Evolutionary conservation across 495 filamentous ascomycete genomes (phyloP).

Genomic region (Beverwykella pulmonaria): DNA sequence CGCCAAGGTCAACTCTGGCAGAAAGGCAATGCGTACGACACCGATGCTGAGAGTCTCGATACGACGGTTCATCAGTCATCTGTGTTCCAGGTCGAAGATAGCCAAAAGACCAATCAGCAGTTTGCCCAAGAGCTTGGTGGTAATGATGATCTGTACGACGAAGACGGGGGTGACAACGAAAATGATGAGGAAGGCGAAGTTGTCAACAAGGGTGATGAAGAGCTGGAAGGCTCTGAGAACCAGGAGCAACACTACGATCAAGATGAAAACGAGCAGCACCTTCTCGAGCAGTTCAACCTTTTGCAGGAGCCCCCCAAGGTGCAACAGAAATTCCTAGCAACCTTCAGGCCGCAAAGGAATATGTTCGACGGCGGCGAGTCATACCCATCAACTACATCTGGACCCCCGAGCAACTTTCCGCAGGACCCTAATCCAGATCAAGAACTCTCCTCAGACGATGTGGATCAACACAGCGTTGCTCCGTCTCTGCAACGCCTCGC

Average conservation of each 20-base stretch:
- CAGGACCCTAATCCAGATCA: constrained; percentile 7
- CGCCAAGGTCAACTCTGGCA: neutral
- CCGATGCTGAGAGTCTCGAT: constrained; percentile 40
- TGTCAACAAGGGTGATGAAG: constrained; percentile 12
- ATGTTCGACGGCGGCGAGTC: constrained; percentile 15
- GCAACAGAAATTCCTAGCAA: neutral
- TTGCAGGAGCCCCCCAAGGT: neutral
- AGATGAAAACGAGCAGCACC: neutral
- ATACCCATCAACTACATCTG: constrained; percentile 36
- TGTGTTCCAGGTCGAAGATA: constrained; percentile 11
- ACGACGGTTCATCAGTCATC: constrained; percentile 28
- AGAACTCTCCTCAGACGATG: neutral
- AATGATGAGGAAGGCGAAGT: constrained; percentile 5
- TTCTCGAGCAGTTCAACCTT: neutral
- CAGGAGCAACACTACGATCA: neutral
- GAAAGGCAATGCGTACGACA: constrained; percentile 35
- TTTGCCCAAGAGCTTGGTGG: constrained; percentile 7
- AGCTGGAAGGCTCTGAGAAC: constrained; percentile 5
- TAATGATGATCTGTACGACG: constrained; percentile 12
- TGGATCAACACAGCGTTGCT: constrained; percentile 3
- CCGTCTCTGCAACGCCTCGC: constrained; percentile 8
- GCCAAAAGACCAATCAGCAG: constrained; percentile 5
- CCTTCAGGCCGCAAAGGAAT: neutral
- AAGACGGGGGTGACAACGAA: constrained; percentile 8
- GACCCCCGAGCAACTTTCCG: neutral